Evolutionary conservation across 306 rosid genomes (phyloP).

Genomic region (Rosa multiflora): DNA sequence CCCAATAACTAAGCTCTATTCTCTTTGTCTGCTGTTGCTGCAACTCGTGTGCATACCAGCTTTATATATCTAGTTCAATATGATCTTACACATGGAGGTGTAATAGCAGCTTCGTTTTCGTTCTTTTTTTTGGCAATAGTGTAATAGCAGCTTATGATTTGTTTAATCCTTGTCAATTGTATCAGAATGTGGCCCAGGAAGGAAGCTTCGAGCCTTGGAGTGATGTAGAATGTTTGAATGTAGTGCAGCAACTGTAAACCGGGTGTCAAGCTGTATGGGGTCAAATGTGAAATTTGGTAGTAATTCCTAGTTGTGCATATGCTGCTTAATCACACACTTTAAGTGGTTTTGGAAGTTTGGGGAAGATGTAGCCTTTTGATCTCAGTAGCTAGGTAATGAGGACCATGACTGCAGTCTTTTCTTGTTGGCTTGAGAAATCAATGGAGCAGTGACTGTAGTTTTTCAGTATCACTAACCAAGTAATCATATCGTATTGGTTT

Average conservation of each 20-base stretch:
- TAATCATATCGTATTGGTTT: neutral
- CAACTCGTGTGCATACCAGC: no score
- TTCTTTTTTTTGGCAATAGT: neutral
- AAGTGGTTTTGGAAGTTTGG: neutral
- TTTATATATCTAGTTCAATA: no score
- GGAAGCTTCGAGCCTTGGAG: slow-evolving; percentile 61
- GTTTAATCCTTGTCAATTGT: slow-evolving; percentile 19
- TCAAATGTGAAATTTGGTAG: neutral
- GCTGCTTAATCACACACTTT: neutral
- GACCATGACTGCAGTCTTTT: neutral
- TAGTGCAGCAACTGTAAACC: slow-evolving; percentile 17
- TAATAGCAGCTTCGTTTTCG: neutral
- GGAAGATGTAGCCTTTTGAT: neutral
- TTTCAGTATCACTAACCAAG: neutral
- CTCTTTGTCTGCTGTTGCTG: no score
- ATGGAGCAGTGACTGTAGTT: neutral
- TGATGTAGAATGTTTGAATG: slow-evolving; percentile 43
- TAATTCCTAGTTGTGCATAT: neutral
- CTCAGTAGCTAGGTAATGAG: neutral
- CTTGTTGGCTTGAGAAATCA: neutral
- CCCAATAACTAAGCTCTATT: no score
- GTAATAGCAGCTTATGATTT: slow-evolving; percentile 7
- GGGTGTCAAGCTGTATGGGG: neutral
- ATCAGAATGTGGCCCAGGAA: slow-evolving; percentile 46
- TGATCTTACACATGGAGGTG: no score